Evolutionary conservation across 331 rosid species (phyloP).

Genomic region (Malus hybrid): DNA sequence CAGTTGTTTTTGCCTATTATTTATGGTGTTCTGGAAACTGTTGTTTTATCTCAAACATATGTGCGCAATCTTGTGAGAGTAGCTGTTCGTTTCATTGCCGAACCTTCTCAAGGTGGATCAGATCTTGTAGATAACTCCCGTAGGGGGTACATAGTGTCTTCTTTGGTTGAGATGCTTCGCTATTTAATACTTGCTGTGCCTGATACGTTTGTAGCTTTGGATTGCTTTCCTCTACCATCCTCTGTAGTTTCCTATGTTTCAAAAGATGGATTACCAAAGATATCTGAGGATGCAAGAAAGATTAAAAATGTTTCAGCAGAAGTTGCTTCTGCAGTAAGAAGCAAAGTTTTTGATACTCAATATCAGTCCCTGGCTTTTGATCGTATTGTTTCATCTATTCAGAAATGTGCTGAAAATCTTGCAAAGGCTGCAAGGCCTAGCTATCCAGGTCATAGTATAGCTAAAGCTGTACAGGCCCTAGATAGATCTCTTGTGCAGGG

Average conservation of each 20-base stretch:
- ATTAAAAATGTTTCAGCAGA: slow-evolving; percentile 48
- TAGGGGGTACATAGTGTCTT: slow-evolving; percentile 78
- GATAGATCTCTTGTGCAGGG: slow-evolving; percentile 79
- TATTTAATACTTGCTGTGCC: slow-evolving; percentile 83
- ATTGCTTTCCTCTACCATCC: slow-evolving; percentile 90
- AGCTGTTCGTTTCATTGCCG: slow-evolving; percentile 67
- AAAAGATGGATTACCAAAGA: slow-evolving; percentile 67
- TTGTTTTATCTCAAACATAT: slow-evolving; percentile 81
- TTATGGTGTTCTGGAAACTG: slow-evolving; percentile 80
- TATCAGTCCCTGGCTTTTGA: slow-evolving; percentile 69
- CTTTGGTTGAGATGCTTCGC: slow-evolving; percentile 89
- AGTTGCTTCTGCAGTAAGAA: slow-evolving; percentile 34
- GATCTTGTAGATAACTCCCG: slow-evolving; percentile 91
- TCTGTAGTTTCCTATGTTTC: slow-evolving; percentile 58
- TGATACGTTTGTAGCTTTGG: slow-evolving; percentile 88
- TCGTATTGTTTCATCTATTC: slow-evolving; percentile 63
- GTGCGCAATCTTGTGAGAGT: slow-evolving; percentile 78
- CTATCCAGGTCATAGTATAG: slow-evolving; percentile 66
- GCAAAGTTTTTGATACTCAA: slow-evolving; percentile 57
- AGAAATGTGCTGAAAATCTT: slow-evolving; percentile 63
- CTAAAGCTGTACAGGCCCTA: slow-evolving; percentile 76
- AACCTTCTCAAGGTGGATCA: slow-evolving; percentile 94
- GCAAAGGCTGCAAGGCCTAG: slow-evolving; percentile 79
- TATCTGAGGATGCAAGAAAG: slow-evolving; percentile 57
- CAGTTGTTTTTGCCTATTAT: slow-evolving; percentile 87